Evolutionary conservation across 805 yeast species (phyloP).

Genomic region (Grigorovia yakushimaensis): DNA sequence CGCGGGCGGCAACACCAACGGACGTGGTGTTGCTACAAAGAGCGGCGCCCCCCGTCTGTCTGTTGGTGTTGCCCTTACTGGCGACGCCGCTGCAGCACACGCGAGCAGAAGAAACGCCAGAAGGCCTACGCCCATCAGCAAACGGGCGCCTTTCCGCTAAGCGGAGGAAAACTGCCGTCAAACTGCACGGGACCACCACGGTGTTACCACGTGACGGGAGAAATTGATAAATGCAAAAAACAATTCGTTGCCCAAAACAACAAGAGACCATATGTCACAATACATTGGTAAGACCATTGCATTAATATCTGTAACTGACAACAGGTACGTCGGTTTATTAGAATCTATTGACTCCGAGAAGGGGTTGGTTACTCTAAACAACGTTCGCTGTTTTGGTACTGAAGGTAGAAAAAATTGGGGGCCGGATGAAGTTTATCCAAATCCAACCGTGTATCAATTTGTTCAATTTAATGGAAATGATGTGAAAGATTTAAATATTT

Average conservation of each 20-base stretch:
- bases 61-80: neutral
- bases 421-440: conserved; percentile 59
- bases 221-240: neutral
- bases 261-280: conserved; percentile 58
- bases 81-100: no score
- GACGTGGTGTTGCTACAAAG: neutral
- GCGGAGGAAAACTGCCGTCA: neutral
- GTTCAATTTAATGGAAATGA: conserved; percentile 87
- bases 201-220: neutral
- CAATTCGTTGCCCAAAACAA: neutral
- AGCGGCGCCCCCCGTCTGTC: no score
- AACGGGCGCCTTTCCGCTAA: conserved; percentile 23
- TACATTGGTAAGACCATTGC: conserved; percentile 71
- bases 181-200: neutral
- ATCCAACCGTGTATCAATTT: conserved; percentile 56
- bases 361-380: conserved; percentile 74
- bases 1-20: neutral
- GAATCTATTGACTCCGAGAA: conserved; percentile 82
- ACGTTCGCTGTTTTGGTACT: conserved; percentile 80
- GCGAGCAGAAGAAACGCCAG: neutral
- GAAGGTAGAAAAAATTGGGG: conserved; percentile 79
- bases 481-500: conserved; percentile 78
- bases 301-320: conserved; percentile 23
- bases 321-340: conserved; percentile 79
- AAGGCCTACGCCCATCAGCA: conserved; percentile 1